A percentile compares a stretch with the other conserved stretches of the same genome.
Evolutionary conservation across 257 asterid species (phyloP).

Genomic region (Vinca minor): DNA sequence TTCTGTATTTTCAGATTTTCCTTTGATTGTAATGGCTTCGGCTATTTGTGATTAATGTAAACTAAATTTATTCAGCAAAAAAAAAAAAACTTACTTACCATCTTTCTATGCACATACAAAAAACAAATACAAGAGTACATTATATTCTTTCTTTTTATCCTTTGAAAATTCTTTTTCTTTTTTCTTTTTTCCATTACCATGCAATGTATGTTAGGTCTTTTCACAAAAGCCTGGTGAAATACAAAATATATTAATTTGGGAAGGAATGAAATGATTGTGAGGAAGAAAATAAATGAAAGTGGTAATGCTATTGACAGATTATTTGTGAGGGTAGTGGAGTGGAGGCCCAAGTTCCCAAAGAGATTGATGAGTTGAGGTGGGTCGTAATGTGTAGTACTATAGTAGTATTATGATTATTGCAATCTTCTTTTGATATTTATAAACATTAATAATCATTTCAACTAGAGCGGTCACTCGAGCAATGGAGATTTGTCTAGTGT

Average conservation of each 20-base stretch:
- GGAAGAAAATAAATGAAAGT: conserved; percentile 27
- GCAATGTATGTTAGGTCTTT: conserved; percentile 1
- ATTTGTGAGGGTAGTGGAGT: too few relatives aligned
- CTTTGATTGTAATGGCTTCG: too few relatives aligned
- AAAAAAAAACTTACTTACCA: too few relatives aligned
- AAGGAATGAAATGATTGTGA: conserved; percentile 21
- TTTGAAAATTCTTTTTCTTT: too few relatives aligned
- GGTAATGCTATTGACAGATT: conserved; percentile 21
- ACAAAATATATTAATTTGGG: conserved; percentile 3
- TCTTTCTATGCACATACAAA: too few relatives aligned
- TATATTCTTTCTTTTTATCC: too few relatives aligned
- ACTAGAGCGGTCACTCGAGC: conserved; percentile 38
- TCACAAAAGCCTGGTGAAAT: background rate
- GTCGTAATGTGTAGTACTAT: conserved; percentile 16
- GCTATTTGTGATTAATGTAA: too few relatives aligned
- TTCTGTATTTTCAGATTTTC: too few relatives aligned
- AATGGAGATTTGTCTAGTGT: conserved; percentile 34
- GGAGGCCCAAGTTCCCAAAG: conserved; percentile 89
- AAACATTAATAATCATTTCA: conserved; percentile 37
- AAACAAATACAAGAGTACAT: too few relatives aligned
- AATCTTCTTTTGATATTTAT: too few relatives aligned
- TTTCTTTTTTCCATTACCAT: background rate
- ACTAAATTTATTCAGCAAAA: too few relatives aligned
- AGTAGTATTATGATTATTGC: too few relatives aligned
- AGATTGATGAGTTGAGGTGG: conserved; percentile 41